phyloP scores from a whole-genome alignment of 2,329 filamentous ascomycete species.

The Triangularia setosa region DNA sequence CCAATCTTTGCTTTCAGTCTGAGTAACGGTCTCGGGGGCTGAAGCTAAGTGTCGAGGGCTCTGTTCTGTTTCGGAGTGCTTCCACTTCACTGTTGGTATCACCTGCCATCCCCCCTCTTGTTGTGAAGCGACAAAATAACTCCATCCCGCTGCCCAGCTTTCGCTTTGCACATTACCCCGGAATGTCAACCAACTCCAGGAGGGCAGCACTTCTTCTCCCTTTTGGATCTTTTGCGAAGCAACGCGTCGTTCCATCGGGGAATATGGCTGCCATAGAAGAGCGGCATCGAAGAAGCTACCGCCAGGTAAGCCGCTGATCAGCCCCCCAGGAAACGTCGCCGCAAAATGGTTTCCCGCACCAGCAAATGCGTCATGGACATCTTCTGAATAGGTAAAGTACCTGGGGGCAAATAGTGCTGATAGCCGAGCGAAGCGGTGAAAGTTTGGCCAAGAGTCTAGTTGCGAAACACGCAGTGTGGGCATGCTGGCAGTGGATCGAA shows the following conservation, averaged over 20 bases:
- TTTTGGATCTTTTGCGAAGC: neutral
- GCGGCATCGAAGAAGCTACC: conserved; percentile 14
- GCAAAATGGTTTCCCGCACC: conserved; percentile 8
- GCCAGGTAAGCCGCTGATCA: conserved; percentile 13
- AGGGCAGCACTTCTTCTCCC: conserved; percentile 10
- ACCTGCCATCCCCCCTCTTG: neutral
- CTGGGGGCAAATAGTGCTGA: conserved; percentile 6
- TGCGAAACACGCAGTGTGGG: neutral
- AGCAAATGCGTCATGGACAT: conserved; percentile 16
- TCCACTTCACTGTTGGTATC: neutral
- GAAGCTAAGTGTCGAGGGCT: neutral
- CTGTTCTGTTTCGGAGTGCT: neutral
- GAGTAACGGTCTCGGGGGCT: neutral
- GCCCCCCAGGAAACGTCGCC: conserved; percentile 2
- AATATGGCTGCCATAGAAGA: conserved; percentile 17
- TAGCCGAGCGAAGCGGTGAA: conserved; percentile 15
- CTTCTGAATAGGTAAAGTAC: conserved; percentile 12
- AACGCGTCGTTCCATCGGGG: conserved; percentile 5
- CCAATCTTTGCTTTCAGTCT: neutral
- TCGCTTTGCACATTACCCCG: conserved; percentile 15
- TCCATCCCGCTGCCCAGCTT: conserved; percentile 1
- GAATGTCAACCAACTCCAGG: conserved; percentile 16
- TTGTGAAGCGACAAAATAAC: neutral
- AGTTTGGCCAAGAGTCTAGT: conserved; percentile 14
- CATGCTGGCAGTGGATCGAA: neutral